phyloP scores from a whole-genome alignment of 306 rosid genomes.

The Cicer pinnatifidum region DNA sequence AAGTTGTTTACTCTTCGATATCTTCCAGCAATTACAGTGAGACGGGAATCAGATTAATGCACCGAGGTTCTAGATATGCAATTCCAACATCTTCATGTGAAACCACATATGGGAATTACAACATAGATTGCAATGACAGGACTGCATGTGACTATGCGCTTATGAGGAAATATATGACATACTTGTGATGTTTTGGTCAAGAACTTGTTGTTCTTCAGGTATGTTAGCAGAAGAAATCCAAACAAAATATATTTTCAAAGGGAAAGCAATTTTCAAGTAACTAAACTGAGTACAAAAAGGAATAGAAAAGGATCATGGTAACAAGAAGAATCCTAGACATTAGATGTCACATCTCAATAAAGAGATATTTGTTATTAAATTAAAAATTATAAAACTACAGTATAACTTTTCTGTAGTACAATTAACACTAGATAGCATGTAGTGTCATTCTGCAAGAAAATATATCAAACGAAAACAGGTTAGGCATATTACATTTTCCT shows the following conservation, averaged over 20 bases:
- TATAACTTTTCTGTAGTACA: constrained; percentile 15
- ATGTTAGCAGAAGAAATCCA: constrained; percentile 36
- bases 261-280: constrained; percentile 26
- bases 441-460: constrained; percentile 13
- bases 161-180: constrained; percentile 18
- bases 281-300: constrained; percentile 20
- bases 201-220: constrained; percentile 5
- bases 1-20: constrained; percentile 2
- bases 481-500: constrained; percentile 78
- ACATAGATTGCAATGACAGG: constrained; percentile 13
- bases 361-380: not conserved
- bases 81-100: constrained; percentile 25
- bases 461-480: constrained; percentile 34
- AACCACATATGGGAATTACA: constrained; percentile 27
- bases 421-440: constrained; percentile 12
- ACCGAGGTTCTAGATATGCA: not conserved
- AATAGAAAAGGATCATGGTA: constrained; percentile 18
- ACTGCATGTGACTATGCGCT: constrained; percentile 4
- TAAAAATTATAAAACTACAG: constrained; percentile 17
- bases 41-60: not conserved
- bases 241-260: constrained; percentile 13
- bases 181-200: not conserved
- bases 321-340: constrained; percentile 27
- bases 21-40: not conserved
- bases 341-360: not conserved